phyloP scores from a whole-genome alignment of 352 stramenopile species.

The Aphanomyces astaci region DNA sequence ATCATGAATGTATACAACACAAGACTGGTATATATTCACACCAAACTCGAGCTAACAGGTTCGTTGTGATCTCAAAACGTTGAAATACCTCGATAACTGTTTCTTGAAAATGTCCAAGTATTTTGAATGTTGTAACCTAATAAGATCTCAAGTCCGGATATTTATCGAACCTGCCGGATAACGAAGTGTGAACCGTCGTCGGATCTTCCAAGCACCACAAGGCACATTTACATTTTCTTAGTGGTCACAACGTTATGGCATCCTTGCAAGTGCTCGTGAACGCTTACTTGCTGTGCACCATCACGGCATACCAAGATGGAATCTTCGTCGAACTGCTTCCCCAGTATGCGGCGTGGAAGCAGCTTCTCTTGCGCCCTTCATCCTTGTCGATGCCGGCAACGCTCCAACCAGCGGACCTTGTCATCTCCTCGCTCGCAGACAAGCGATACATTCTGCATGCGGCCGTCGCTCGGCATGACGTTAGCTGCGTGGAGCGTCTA shows the following conservation, averaged over 20 bases:
- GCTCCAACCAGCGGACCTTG: neutral
- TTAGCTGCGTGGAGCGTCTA: slow-evolving; percentile 1
- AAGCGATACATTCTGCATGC: slow-evolving; percentile 11
- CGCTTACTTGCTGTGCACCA: neutral
- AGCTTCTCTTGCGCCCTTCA: neutral
- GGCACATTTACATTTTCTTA: neutral
- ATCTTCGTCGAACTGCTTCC: slow-evolving; percentile 7
- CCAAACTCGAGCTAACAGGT: neutral
- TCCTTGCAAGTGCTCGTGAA: neutral
- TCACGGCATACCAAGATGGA: slow-evolving; percentile 10
- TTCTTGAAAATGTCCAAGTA: neutral
- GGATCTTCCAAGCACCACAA: slow-evolving; percentile 3
- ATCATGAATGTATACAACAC: too few relatives aligned
- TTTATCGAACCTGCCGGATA: neutral
- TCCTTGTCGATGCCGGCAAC: neutral
- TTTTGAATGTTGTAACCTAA: neutral
- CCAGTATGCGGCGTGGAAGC: neutral
- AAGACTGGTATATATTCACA: neutral
- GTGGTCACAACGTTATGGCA: neutral
- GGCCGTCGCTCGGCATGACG: neutral
- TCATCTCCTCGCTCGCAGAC: neutral
- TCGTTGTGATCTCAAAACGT: too few relatives aligned
- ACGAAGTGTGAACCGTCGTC: slow-evolving; percentile 1
- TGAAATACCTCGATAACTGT: neutral
- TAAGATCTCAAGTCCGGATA: neutral